Evolutionary conservation across 345 rosid species (phyloP).

Genomic region (Aurinia saxatilis): DNA sequence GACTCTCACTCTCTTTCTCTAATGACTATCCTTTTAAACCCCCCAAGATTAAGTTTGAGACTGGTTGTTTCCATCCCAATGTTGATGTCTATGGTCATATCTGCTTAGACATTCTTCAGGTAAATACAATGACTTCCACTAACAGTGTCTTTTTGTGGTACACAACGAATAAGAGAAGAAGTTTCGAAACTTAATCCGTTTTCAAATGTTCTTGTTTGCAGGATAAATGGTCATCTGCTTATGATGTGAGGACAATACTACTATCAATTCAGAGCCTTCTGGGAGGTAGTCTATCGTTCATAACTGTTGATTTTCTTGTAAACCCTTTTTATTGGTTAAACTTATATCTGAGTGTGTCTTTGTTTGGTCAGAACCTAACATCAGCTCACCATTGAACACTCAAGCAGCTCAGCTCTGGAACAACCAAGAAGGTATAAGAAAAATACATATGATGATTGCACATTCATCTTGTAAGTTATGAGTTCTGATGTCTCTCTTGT

Average conservation of each 20-base stretch:
- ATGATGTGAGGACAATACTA: conserved; percentile 86
- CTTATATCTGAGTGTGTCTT: not conserved
- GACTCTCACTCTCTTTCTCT: conserved; percentile 72
- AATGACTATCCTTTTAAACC: conserved; percentile 93
- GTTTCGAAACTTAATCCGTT: not conserved
- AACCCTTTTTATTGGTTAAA: not conserved
- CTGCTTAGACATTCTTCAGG: conserved; percentile 98
- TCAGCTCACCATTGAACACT: conserved; percentile 83
- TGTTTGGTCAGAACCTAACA: conserved; percentile 70
- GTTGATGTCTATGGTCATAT: conserved; percentile 86
- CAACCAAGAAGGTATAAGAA: conserved; percentile 66
- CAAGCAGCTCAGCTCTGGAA: conserved; percentile 98
- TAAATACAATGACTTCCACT: conserved; percentile 14
- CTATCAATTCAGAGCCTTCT: conserved; percentile 89
- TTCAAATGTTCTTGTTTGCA: conserved; percentile 11
- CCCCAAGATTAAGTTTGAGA: conserved; percentile 93
- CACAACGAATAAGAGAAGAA: not conserved
- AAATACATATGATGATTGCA: not conserved
- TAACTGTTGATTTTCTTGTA: not conserved
- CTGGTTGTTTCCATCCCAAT: conserved; percentile 92
- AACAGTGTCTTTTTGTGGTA: not conserved
- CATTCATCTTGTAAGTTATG: not conserved
- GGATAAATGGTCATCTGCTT: conserved; percentile 99
- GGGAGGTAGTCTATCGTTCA: conserved; percentile 53
- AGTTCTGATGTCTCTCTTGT: conserved; percentile 6